Evolutionary conservation across 164 flowering plant genomes (phyloP), one percentile per base, ranked within the genome.

Genomic region (Vitis rotundifolia): DNA sequence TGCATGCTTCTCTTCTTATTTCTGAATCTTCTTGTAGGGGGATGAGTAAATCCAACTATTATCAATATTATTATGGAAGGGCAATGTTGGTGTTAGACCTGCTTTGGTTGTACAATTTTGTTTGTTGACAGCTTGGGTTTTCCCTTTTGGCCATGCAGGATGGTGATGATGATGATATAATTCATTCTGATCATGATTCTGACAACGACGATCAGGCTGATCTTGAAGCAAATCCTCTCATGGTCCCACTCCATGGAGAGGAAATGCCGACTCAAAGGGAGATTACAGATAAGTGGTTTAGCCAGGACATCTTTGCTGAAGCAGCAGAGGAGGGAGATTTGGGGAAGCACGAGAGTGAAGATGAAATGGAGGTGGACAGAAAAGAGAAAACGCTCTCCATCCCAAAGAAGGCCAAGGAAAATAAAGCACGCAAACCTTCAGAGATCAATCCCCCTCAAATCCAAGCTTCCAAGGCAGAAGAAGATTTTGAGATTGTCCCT

Each of bases 401-500:
- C 16, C 73, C 78, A 8, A 64, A 76, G 58, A 79, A 73, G 69
- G 54, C 66, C 31, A 68, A 79, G 63, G 73, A 68, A 28, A 86
- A 75, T 48, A 9, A 16, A n/a, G 56, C 1, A 6, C 64, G 15
- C 8, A 53, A 31, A 37, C 49, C 72, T 59, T 66, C 49, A 37
- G 73, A 49, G 8, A 11, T 73, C 14, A 73, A 61, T 28, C 18
- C 15, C 28, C 58, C 71, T 49, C 59, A 68, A 68, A 52, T 4
- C 9, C 71, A 58, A 68, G 61, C 66, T 51, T 66, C 80, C 9
- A 79, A 86, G 77, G 61, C 44, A 28, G 87, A 77, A 19, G 84
- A 84, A 11, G 98, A 83, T 78, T 87, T 91, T 73, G 97, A 92
- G 84, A 79, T 95, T 18, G 98, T 91, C 50, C 98, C 99, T 49